Percentiles rank a stretch among this genome's conserved stretches.
Conservation (phyloP, 106 monocot genomes). For the Platanthera guangdongensis region DNA sequence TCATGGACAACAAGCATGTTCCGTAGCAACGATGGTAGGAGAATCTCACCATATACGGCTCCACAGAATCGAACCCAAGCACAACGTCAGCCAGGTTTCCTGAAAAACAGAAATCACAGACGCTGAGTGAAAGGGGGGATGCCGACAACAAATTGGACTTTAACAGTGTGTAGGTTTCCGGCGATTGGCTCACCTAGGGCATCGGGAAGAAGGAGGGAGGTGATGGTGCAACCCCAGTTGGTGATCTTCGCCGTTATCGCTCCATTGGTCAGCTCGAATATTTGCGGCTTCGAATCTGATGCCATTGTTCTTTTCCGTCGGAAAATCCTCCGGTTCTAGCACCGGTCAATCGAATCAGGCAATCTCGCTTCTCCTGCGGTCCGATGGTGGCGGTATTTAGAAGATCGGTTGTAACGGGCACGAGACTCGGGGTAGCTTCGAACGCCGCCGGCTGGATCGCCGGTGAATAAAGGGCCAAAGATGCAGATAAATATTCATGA, state of each 20-base stretch:
- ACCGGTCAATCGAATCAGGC: too few relatives aligned
- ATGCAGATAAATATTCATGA: too few relatives aligned
- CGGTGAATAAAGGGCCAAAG: too few relatives aligned
- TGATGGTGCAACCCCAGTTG: not conserved
- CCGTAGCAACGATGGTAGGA: constrained; percentile 1
- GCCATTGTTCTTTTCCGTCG: too few relatives aligned
- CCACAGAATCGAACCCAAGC: not conserved
- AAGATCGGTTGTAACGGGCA: too few relatives aligned
- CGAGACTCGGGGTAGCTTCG: too few relatives aligned
- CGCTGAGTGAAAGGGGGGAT: not conserved
- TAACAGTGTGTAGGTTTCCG: not conserved
- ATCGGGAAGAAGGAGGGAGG: not conserved
- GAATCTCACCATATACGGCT: not conserved
- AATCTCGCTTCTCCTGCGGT: too few relatives aligned
- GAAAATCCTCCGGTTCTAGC: too few relatives aligned
- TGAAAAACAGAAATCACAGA: not conserved
- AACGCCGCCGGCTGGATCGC: too few relatives aligned
- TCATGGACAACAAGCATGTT: too few relatives aligned
- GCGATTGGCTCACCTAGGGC: not conserved
- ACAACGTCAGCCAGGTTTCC: not conserved
- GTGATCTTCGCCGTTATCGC: not conserved
- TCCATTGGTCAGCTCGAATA: not conserved
- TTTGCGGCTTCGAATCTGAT: not conserved
- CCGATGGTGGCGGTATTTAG: too few relatives aligned
- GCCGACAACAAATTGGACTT: not conserved